Percentiles rank a stretch among this genome's conserved stretches.
Conservation (phyloP, 2,329 filamentous ascomycete genomes). For the Sarocladiaceae sp. region DNA sequence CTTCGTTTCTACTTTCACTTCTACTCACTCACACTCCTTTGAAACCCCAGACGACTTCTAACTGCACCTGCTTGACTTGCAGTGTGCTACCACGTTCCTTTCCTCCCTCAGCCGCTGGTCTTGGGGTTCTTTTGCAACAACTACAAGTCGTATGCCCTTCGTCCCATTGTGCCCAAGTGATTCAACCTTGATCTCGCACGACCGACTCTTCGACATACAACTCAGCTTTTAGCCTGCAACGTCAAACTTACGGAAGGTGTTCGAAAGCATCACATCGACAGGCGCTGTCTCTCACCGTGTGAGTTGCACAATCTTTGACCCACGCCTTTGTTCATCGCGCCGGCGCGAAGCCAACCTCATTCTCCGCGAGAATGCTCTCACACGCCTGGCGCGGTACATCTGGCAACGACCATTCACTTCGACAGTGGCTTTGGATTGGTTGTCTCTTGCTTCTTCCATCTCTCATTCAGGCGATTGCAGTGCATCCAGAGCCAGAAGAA, state of each 20-base stretch:
- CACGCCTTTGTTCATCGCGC: background rate
- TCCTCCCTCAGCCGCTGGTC: background rate
- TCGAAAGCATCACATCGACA: too few relatives aligned
- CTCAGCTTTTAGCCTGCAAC: too few relatives aligned
- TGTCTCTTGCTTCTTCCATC: constrained; percentile 17
- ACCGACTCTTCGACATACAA: too few relatives aligned
- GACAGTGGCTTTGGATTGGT: constrained; percentile 12
- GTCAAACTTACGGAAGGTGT: too few relatives aligned
- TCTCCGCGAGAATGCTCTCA: background rate
- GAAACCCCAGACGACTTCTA: background rate
- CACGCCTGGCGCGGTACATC: background rate
- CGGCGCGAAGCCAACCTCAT: background rate
- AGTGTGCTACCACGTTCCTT: background rate
- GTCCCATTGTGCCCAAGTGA: too few relatives aligned
- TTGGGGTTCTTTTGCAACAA: background rate
- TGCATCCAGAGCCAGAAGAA: constrained; percentile 15
- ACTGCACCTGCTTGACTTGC: background rate
- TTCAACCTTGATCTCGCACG: too few relatives aligned
- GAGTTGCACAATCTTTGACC: too few relatives aligned
- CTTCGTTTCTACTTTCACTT: background rate
- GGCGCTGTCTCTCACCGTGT: too few relatives aligned
- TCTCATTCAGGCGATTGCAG: constrained; percentile 14
- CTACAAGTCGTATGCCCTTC: background rate
- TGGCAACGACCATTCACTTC: background rate
- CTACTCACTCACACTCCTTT: constrained; percentile 7